Evolutionary conservation across 129 eudicot species (phyloP), one percentile per base, ranked within the genome.

Genomic region (Helichrysum umbraculigerum): DNA sequence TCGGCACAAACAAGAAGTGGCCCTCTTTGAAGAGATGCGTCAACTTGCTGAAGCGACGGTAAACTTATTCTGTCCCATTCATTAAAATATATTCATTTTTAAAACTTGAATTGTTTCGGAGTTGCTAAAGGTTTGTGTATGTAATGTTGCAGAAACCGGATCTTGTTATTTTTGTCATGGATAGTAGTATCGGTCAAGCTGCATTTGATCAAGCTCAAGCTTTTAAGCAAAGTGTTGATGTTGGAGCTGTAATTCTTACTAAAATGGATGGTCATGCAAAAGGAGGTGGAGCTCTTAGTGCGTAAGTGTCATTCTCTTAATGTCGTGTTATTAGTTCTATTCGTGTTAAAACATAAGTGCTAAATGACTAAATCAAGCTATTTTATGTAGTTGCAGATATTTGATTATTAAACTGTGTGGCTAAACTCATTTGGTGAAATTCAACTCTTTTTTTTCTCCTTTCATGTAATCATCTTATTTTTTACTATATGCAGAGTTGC

Each of bases 281-380:
- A 86, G 98, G 97, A 69, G 98, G 97, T 71, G 98, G 98, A 69
- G 97, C 98, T 50, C 96, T 93, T 73, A 93, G 98, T 73, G 96
- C 98, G 98, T 90, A 88, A 93, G 97, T 93, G 44, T 60, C 66
- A 42, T 65, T 42, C 71, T 90, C 15, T 32, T 69, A 42, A 10
- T 25, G 35, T 28, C 25, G 7, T 11, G 67, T 28, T 61, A 5
- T 61, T 61, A 16, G 67, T 61, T 35, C 41, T 35, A 6, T 35
- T 35, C 41, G 2, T 35, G 9, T 35, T 6, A 35, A 35, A 35
- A 35, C 41, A 1, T 35, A 2, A 35, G 41, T 6, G 41, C 2
- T 35, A 35, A 35, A 35, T 35, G 41, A 35, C 41, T 35, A 35
- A 35, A 35, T 35, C 41, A 7, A 35, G 9, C 1, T 6, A 35